These are phyloP conservation scores for Drosera spatulata DNA, from an alignment of 179 eudicot genomes.

Conservation along the genomic window DNA sequence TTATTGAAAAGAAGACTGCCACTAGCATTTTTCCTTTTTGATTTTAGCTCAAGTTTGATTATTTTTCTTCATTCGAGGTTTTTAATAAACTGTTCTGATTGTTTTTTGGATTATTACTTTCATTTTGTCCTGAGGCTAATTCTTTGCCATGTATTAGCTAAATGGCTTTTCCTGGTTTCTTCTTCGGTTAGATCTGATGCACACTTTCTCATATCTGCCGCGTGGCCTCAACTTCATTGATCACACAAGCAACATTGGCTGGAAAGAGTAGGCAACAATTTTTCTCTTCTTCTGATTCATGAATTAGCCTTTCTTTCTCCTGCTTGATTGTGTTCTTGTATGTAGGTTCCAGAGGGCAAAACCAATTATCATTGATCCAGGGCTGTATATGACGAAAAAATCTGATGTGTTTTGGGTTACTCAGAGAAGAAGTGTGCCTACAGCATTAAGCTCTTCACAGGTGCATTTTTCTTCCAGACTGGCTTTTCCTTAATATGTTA, in stretches of 20 bases:
- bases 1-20: too few relatives aligned
- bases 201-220: conserved; percentile 12
- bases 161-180: not conserved
- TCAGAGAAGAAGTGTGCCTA: conserved; percentile 15
- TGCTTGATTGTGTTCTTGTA: not conserved
- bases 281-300: not conserved
- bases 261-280: conserved; percentile 11
- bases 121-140: not conserved
- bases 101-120: not conserved
- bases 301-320: not conserved
- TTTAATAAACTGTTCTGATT: not conserved
- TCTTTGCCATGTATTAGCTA: not conserved
- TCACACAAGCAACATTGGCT: conserved; percentile 17
- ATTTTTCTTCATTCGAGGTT: not conserved
- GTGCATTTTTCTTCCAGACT: conserved; percentile 4
- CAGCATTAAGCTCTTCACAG: conserved; percentile 15
- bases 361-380: conserved; percentile 13
- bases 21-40: not conserved
- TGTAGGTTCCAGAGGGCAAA: conserved; percentile 15
- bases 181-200: conserved; percentile 12
- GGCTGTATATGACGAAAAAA: conserved; percentile 13
- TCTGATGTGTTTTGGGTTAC: conserved; percentile 16
- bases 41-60: not conserved
- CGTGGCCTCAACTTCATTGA: conserved; percentile 16
- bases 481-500: too few relatives aligned